Evolutionary conservation across 495 filamentous ascomycete species (phyloP).

Genomic region (Talaromyces proteolyticus): DNA sequence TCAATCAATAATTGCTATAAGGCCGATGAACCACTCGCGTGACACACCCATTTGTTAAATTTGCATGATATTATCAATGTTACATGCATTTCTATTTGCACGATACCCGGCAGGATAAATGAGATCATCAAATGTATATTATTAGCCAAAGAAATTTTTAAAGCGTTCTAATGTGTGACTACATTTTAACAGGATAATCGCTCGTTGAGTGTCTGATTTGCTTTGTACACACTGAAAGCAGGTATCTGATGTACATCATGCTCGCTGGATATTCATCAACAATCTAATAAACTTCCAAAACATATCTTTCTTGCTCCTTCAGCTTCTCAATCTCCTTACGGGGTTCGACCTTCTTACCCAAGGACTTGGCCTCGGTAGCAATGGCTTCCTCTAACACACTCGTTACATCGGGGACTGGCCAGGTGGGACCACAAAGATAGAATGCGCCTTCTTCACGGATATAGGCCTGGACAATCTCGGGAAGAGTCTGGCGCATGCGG

Average conservation of each 20-base stretch:
- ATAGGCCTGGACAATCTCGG: constrained; percentile 86
- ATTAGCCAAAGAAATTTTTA: too few relatives aligned
- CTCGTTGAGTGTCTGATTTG: not conserved
- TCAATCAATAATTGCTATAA: constrained; percentile 9
- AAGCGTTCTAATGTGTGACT: not conserved
- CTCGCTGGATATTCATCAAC: not conserved
- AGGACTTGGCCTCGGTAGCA: constrained; percentile 60
- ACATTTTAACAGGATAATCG: not conserved
- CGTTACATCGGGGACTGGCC: constrained; percentile 98
- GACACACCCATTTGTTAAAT: too few relatives aligned
- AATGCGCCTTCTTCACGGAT: constrained; percentile 83
- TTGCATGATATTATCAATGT: too few relatives aligned
- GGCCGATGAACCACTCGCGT: not conserved
- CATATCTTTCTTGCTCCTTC: constrained; percentile 91
- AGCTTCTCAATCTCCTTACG: constrained; percentile 91
- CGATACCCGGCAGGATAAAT: not conserved
- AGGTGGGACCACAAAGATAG: constrained; percentile 96
- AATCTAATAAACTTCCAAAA: constrained; percentile 86
- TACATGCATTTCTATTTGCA: not conserved
- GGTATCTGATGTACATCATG: too few relatives aligned
- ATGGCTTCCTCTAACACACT: constrained; percentile 91
- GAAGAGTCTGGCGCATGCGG: constrained; percentile 83
- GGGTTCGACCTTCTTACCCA: constrained; percentile 76
- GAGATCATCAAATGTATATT: too few relatives aligned
- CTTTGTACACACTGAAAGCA: not conserved